phyloP scores from a whole-genome alignment of 73 alveolate genomes.

The Paramecium caudatum region DNA sequence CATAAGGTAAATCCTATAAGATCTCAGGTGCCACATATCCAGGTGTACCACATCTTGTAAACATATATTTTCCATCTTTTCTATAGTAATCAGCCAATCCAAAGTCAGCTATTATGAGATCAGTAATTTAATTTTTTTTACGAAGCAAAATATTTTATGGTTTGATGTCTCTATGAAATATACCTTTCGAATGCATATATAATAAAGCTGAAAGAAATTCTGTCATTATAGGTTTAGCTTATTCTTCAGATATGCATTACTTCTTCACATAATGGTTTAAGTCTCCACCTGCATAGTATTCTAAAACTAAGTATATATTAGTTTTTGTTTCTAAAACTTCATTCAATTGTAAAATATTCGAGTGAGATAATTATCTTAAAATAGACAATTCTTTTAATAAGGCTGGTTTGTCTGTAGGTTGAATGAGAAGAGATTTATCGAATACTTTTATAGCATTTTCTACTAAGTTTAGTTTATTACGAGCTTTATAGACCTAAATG shows the following conservation, averaged over 20 bases:
- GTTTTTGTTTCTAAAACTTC: conserved; percentile 84
- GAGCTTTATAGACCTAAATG: conserved; percentile 14
- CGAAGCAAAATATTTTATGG: conserved; percentile 71
- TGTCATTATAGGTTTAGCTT: conserved; percentile 48
- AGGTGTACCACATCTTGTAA: conserved; percentile 73
- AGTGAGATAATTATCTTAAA: conserved; percentile 85
- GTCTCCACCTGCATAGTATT: conserved; percentile 40
- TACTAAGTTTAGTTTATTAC: not conserved
- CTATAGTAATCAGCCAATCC: conserved; percentile 66
- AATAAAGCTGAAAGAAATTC: conserved; percentile 44
- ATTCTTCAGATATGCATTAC: conserved; percentile 70
- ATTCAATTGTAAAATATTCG: conserved; percentile 81
- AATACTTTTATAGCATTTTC: conserved; percentile 55
- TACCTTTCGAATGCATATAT: conserved; percentile 53
- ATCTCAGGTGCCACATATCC: conserved; percentile 77
- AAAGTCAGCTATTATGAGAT: conserved; percentile 26
- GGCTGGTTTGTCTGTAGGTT: conserved; percentile 69
- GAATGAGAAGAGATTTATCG: conserved; percentile 63
- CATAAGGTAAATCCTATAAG: conserved; percentile 60
- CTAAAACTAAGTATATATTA: conserved; percentile 77
- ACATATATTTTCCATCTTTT: conserved; percentile 18
- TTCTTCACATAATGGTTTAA: conserved; percentile 28
- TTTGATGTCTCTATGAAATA: conserved; percentile 67
- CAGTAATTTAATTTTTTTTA: not conserved
- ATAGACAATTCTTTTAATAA: conserved; percentile 83